These are phyloP conservation scores for Fagus sylvatica DNA, from an alignment of 306 rosid species.

Conservation along the genomic window DNA sequence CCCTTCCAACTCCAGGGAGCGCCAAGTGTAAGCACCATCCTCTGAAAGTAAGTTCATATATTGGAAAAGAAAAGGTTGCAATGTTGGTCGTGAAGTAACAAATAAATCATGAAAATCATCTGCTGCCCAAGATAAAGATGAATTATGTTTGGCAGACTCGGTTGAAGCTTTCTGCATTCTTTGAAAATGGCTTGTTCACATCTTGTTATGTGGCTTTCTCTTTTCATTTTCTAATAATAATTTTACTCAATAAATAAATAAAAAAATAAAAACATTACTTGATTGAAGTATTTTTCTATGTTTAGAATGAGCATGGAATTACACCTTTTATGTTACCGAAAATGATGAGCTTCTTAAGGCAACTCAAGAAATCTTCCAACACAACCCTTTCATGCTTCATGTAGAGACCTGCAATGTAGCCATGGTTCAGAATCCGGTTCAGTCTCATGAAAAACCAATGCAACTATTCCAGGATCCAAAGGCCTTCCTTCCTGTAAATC, in stretches of 20 bases:
- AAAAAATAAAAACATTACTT: background rate
- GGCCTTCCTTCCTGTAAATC: slow-evolving; percentile 66
- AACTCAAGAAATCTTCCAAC: slow-evolving; percentile 70
- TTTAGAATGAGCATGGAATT: background rate
- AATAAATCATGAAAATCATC: background rate
- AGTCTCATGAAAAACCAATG: slow-evolving; percentile 91
- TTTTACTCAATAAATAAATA: no score
- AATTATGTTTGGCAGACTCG: background rate
- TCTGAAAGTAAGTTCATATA: background rate
- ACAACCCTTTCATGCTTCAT: slow-evolving; percentile 85
- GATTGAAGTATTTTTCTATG: background rate
- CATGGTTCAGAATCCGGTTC: slow-evolving; percentile 55
- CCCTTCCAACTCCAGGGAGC: background rate
- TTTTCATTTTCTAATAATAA: no score
- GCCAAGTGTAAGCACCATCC: background rate
- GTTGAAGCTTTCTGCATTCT: background rate
- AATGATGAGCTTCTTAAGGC: slow-evolving; percentile 77
- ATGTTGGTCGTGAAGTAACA: background rate
- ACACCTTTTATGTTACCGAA: slow-evolving; percentile 88
- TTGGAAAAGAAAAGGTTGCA: background rate
- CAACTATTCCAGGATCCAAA: slow-evolving; percentile 89
- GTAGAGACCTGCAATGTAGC: slow-evolving; percentile 68
- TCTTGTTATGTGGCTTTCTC: no score
- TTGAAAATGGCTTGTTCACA: no score
- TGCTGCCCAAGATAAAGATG: background rate